phyloP scores from a whole-genome alignment of 2,329 filamentous ascomycete species.

The Massarina eburnea region DNA sequence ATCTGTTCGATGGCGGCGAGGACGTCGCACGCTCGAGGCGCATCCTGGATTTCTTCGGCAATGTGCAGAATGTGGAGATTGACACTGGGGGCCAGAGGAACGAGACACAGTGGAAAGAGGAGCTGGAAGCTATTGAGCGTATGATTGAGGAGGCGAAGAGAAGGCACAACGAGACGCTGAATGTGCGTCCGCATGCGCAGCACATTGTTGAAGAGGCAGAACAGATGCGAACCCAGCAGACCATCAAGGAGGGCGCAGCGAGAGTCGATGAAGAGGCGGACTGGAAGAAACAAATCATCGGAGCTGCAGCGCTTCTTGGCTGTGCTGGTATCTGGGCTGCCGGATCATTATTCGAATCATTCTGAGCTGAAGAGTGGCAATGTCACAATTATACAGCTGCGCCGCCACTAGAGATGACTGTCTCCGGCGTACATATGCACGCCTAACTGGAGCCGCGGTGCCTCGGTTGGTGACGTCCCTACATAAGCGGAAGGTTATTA shows the following conservation, averaged over 20 bases:
- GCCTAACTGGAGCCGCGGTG: no score
- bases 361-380: constrained; percentile 7
- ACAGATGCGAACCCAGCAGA: constrained; percentile 12
- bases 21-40: constrained; percentile 74
- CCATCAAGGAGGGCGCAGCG: constrained; percentile 31
- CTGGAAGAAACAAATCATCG: constrained; percentile 45
- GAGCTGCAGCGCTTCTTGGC: constrained; percentile 42
- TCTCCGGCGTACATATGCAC: no score
- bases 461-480: no score
- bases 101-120: constrained; percentile 59
- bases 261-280: constrained; percentile 40
- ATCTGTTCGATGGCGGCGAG: constrained; percentile 87
- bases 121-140: constrained; percentile 70
- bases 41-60: constrained; percentile 97
- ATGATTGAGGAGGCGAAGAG: constrained; percentile 59
- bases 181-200: constrained; percentile 18
- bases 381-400: neutral
- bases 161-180: constrained; percentile 36
- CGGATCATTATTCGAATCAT: constrained; percentile 42
- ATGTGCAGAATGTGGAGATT: constrained; percentile 95
- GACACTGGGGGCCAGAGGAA: constrained; percentile 56
- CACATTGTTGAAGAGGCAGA: constrained; percentile 28
- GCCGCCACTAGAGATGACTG: neutral
- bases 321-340: constrained; percentile 45
- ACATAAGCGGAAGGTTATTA: no score